Evolutionary conservation across 148 eudicot genomes (phyloP), one percentile per base, ranked within the genome.

Genomic region (Dysphania ambrosioides): DNA sequence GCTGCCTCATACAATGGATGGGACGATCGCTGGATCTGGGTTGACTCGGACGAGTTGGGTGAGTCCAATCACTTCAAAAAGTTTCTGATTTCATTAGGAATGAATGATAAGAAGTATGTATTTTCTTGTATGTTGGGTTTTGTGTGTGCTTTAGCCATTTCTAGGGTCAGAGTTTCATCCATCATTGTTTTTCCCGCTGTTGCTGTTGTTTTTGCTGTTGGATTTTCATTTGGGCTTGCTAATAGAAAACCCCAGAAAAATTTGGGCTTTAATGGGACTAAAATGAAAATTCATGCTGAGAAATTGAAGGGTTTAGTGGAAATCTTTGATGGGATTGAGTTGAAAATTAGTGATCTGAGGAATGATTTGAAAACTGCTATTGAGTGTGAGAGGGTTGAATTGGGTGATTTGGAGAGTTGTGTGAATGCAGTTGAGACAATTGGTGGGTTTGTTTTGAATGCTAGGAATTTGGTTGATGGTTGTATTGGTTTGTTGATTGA

Each of bases 81-180:
- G 64, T 72, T 89, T 58, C 64, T 91, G 5, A 71, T 67, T 76
- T 86, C 83, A 10, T 32, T 87, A 21, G 98, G 98, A 67, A 79
- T 91, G 68, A 86, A 83, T 78, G 89, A 94, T 77, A 88, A 73
- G 36, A 94, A 83, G 83, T 91, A 90, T 69, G 72, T 81, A 8
- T 78, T 89, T 88, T 83, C 89, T 69, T 91, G 93, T 79, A 32
- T 90, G 8, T 67, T 94, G 24, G 98, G 98, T 31, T 91, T 95
- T 83, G 80, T 87, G n/a, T 85, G 91, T 80, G 98, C 96, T n/a
- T 79, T 95, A 76, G 97, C 84, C 6, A 62, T 95, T 86, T 88
- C 93, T 83, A 90, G 98, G 81, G 82, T 95, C 60, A 87, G 88
- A 83, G 90, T 90, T 79, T 90, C 98, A 51, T 86, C 97, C 32